Evolutionary conservation across 2,329 filamentous ascomycete genomes (phyloP).

Genomic region (Colletotrichum australisinense): DNA sequence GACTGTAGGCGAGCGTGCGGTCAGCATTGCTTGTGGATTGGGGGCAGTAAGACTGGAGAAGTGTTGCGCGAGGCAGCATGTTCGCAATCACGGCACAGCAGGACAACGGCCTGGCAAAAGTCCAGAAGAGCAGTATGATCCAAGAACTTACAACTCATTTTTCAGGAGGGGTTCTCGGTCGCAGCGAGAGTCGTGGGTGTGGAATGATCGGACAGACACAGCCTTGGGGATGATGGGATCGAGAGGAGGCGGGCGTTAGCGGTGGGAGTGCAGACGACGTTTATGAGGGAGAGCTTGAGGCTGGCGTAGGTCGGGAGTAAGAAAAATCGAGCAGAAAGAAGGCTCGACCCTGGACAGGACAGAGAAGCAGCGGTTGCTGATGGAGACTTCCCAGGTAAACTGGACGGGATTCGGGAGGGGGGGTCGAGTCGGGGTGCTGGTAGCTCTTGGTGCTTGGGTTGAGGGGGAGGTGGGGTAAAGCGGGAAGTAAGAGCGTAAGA

Average conservation of each 20-base stretch:
- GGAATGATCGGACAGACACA: not conserved
- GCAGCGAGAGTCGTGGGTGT: not conserved
- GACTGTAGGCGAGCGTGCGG: conserved; percentile 63
- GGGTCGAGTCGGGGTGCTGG: conserved; percentile 20
- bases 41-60: not conserved
- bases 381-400: conserved; percentile 29
- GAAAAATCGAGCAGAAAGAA: conserved; percentile 27
- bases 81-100: not conserved
- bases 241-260: conserved; percentile 25
- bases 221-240: conserved; percentile 13
- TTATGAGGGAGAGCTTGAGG: conserved; percentile 12
- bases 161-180: conserved; percentile 24
- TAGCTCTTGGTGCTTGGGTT: conserved; percentile 14
- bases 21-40: conserved; percentile 37
- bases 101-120: not conserved
- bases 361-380: conserved; percentile 30
- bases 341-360: conserved; percentile 29
- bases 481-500: conserved; percentile 1
- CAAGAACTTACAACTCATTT: conserved; percentile 54
- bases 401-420: conserved; percentile 11
- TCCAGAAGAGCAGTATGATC: not conserved
- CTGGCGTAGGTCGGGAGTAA: conserved; percentile 13
- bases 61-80: not conserved
- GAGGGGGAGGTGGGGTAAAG: conserved; percentile 35
- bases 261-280: conserved; percentile 22